Evolutionary conservation across 2,329 filamentous ascomycete genomes (phyloP).

Genomic region (Penicillium sclerotiorum): DNA sequence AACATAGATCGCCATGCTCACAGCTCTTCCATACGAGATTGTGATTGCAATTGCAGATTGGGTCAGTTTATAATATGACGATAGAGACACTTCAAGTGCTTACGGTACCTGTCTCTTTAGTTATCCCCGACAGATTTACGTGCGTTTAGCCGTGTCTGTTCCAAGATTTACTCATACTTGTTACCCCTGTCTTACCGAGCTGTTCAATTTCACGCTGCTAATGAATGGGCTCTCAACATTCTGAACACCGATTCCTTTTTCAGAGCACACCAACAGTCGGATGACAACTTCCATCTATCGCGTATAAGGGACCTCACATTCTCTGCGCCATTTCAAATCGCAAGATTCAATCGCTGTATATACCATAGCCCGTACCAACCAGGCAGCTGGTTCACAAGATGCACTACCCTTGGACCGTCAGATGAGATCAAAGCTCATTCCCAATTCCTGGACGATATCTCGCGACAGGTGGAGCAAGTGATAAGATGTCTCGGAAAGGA

Average conservation of each 20-base stretch:
- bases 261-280: background rate
- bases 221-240: slow-evolving; percentile 15
- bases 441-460: slow-evolving; percentile 13
- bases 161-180: background rate
- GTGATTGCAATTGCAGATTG: background rate
- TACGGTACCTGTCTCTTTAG: background rate
- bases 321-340: slow-evolving; percentile 8
- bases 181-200: slow-evolving; percentile 2
- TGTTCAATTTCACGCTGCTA: slow-evolving; percentile 9
- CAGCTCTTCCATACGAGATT: background rate
- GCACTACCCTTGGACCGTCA: slow-evolving; percentile 9
- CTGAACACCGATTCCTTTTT: slow-evolving; percentile 13
- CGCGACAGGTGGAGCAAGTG: slow-evolving; percentile 5
- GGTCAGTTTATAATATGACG: too few relatives aligned
- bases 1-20: background rate
- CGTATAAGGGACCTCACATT: slow-evolving; percentile 6
- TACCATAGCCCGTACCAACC: slow-evolving; percentile 9
- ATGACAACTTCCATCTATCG: background rate
- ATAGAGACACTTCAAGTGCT: background rate
- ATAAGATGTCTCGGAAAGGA: background rate
- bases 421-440: slow-evolving; percentile 15
- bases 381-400: background rate
- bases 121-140: background rate
- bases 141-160: background rate
- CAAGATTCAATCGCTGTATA: slow-evolving; percentile 12